Conservation (phyloP, 148 eudicot species). For the Dianthus caryophyllus region DNA sequence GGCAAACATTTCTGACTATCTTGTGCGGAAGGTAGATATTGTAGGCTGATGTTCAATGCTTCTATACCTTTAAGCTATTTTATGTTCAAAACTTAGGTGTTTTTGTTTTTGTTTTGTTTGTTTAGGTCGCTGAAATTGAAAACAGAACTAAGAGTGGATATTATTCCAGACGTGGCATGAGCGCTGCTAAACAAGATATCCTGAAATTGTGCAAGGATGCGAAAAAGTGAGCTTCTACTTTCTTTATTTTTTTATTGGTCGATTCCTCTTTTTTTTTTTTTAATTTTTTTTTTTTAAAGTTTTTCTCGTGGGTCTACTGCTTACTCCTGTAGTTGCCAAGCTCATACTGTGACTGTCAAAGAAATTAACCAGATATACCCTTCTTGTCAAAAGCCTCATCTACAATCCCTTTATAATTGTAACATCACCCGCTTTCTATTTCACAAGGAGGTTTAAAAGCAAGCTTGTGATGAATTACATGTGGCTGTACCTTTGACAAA, state of each 20-base stretch:
- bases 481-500: background rate
- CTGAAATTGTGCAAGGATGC: conserved; percentile 86
- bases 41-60: background rate
- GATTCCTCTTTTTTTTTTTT: background rate
- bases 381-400: background rate
- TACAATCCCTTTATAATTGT: background rate
- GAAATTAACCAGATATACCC: background rate
- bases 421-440: background rate
- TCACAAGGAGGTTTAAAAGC: background rate
- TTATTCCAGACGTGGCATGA: conserved; percentile 79
- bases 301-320: background rate
- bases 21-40: conserved; percentile 64
- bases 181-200: conserved; percentile 73
- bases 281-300: background rate
- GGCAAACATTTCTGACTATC: conserved; percentile 64
- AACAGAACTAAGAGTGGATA: conserved; percentile 71
- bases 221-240: conserved; percentile 45
- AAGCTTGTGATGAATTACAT: background rate
- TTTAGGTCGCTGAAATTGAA: conserved; percentile 88
- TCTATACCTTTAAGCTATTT: background rate
- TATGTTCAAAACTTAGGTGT: background rate
- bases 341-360: background rate
- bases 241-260: conserved; percentile 1
- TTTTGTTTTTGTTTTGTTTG: conserved; percentile 11
- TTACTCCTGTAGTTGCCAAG: background rate